Evolutionary conservation across 2,329 filamentous ascomycete species (phyloP), one percentile per base, ranked within the genome.

Genomic region (Aaosphaeria arxii): DNA sequence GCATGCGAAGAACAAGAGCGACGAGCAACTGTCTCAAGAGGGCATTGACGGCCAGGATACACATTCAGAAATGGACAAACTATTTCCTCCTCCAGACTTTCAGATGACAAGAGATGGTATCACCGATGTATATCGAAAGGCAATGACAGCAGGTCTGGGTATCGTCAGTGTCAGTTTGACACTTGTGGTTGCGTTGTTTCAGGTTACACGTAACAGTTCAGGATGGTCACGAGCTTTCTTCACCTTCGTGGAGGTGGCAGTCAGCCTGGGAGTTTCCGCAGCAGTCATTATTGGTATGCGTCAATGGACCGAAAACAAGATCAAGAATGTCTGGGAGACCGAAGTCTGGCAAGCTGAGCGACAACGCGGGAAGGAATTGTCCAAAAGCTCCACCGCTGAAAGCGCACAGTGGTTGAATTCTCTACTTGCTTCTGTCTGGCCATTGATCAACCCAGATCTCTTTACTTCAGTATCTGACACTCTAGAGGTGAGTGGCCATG

Each of bases 401-500:
- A 86, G 85, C 0, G 80, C 83, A 1, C 77, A 83, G 45, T 90
- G 87, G 87, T 75, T 90, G 46, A 90, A 90, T 61, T 85, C 81
- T 4, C 65, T 89, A 1, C 62, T 90, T 6, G 74, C 79, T 4
- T 81, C 85, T 1, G 77, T 89, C 5, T 90, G 87, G 87, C 85
- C 86, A 0, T 74, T 91, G 30, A 78, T 90, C 59, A 90, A 90
- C 59, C 87, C 87, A 0, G 87, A 90, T 57, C 75, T 91, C 1
- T 89, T 90, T 57, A 77, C 80, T 1, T 83, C 81, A 32, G 66
- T 89, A 2, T 79, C 83, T 0, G 87, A 90, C 58, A 87, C 82
- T 30, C 77, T 91, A 4, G 87, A 90, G 56, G 65, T 69, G 53
- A 43, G 56, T 31, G 11, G 5, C 32, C 4, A 4, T 1, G 7